Evolutionary conservation across 2,329 filamentous ascomycete species (phyloP).

Genomic region (Sphaerulina populicola): DNA sequence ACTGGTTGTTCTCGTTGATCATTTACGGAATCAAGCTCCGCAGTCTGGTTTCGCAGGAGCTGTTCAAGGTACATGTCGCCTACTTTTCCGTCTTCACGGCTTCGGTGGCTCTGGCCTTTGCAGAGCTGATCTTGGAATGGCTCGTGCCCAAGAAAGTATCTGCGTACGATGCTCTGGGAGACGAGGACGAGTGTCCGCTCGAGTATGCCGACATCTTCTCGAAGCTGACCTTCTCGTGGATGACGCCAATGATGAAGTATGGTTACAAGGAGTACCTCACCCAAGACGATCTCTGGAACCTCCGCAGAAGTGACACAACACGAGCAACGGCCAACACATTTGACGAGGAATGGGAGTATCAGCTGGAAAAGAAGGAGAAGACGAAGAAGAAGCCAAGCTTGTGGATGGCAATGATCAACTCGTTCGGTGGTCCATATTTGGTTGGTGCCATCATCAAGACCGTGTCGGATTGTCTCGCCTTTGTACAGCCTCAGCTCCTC

Average conservation of each 20-base stretch:
- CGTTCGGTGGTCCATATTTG: conserved; percentile 78
- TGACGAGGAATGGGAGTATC: conserved; percentile 64
- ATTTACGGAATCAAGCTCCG: conserved; percentile 74
- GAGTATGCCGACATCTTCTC: conserved; percentile 95
- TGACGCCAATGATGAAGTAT: conserved; percentile 95
- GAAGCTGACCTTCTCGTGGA: conserved; percentile 90
- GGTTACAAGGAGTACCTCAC: conserved; percentile 88
- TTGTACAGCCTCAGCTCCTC: conserved; percentile 83
- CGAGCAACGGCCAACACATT: conserved; percentile 62
- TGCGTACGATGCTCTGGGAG: conserved; percentile 58
- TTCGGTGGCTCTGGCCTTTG: conserved; percentile 58
- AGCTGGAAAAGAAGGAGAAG: conserved; percentile 58
- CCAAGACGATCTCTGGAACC: conserved; percentile 90
- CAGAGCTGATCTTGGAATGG: conserved; percentile 76
- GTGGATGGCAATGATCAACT: conserved; percentile 75
- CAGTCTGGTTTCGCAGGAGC: conserved; percentile 70
- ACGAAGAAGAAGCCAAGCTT: conserved; percentile 64
- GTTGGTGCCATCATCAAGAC: conserved; percentile 78
- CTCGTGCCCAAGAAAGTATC: conserved; percentile 71
- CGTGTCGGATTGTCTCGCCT: conserved; percentile 77
- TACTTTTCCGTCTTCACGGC: conserved; percentile 73
- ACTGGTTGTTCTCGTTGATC: conserved; percentile 81
- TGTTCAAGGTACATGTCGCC: conserved; percentile 56
- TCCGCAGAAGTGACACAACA: conserved; percentile 73
- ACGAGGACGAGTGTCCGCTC: conserved; percentile 64